Evolutionary conservation across 2,329 filamentous ascomycete species (phyloP).

Genomic region (Fusarium nelsonii): DNA sequence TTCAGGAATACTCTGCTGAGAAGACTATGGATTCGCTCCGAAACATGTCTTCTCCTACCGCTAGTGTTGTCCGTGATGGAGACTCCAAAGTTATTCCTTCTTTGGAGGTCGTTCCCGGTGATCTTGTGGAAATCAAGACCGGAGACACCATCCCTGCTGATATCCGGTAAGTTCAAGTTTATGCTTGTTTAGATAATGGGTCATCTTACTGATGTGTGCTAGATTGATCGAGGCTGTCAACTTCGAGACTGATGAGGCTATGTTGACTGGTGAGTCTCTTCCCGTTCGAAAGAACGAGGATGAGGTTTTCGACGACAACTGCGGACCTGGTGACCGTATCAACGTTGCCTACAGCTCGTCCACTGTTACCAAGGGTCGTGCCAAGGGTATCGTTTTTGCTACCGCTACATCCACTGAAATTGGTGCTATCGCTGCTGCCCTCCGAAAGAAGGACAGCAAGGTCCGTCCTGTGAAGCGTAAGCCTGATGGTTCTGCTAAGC

Average conservation of each 20-base stretch:
- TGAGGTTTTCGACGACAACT: slow-evolving; percentile 57
- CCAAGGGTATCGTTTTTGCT: slow-evolving; percentile 70
- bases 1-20: slow-evolving; percentile 61
- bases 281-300: slow-evolving; percentile 67
- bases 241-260: slow-evolving; percentile 74
- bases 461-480: slow-evolving; percentile 64
- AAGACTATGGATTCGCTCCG: slow-evolving; percentile 64
- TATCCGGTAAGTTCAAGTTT: slow-evolving; percentile 62
- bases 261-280: slow-evolving; percentile 73
- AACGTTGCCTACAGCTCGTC: slow-evolving; percentile 74
- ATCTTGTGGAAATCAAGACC: slow-evolving; percentile 66
- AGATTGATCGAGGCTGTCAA: slow-evolving; percentile 69
- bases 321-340: slow-evolving; percentile 66
- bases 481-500: slow-evolving; percentile 64
- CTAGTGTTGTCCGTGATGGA: slow-evolving; percentile 59
- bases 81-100: slow-evolving; percentile 55
- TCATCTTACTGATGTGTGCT: slow-evolving; percentile 62
- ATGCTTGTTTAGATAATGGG: slow-evolving; percentile 41
- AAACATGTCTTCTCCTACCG: slow-evolving; percentile 59
- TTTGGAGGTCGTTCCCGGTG: slow-evolving; percentile 66
- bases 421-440: slow-evolving; percentile 67
- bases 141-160: slow-evolving; percentile 73
- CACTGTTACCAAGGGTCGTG: slow-evolving; percentile 72
- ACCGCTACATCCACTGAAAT: slow-evolving; percentile 74
- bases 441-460: slow-evolving; percentile 64